These are phyloP conservation scores for Hyphochytrium catenoides DNA, from an alignment of 352 stramenopile species.

Conservation along the genomic window DNA sequence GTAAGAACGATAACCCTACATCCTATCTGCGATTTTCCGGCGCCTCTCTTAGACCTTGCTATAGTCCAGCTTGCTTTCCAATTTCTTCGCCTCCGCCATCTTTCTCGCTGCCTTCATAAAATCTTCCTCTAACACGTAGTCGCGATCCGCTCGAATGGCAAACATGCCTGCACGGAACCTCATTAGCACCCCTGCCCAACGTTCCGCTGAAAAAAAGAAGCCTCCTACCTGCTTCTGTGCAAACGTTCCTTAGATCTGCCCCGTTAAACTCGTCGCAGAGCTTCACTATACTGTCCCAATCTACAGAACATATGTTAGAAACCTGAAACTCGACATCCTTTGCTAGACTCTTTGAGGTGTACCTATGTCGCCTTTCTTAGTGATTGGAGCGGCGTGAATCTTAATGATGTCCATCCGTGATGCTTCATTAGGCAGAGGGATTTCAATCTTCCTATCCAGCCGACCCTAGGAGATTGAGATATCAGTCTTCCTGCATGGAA, in stretches of 20 bases:
- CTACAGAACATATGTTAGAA: slow-evolving; percentile 7
- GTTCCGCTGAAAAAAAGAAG: not conserved
- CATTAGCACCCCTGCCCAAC: not conserved
- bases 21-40: slow-evolving; percentile 2
- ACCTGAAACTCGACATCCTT: not conserved
- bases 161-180: slow-evolving; percentile 68
- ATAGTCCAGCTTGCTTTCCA: slow-evolving; percentile 99
- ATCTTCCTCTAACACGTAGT: slow-evolving; percentile 98
- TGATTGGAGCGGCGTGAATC: slow-evolving; percentile 94
- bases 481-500: not conserved
- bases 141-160: slow-evolving; percentile 90
- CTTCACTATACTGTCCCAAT: slow-evolving; percentile 98
- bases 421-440: slow-evolving; percentile 95
- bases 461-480: slow-evolving; percentile 24
- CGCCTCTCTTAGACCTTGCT: slow-evolving; percentile 92
- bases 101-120: slow-evolving; percentile 99
- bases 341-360: not conserved
- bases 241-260: slow-evolving; percentile 98
- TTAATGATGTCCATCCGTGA: slow-evolving; percentile 97
- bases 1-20: slow-evolving; percentile 8
- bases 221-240: slow-evolving; percentile 54
- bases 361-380: slow-evolving; percentile 92
- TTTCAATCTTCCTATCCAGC: slow-evolving; percentile 99
- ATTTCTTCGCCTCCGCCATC: slow-evolving; percentile 96
- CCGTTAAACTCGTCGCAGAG: slow-evolving; percentile 98